Conservation (phyloP, 768 basidiomycete genomes). For the Pisolithus marmoratus region DNA sequence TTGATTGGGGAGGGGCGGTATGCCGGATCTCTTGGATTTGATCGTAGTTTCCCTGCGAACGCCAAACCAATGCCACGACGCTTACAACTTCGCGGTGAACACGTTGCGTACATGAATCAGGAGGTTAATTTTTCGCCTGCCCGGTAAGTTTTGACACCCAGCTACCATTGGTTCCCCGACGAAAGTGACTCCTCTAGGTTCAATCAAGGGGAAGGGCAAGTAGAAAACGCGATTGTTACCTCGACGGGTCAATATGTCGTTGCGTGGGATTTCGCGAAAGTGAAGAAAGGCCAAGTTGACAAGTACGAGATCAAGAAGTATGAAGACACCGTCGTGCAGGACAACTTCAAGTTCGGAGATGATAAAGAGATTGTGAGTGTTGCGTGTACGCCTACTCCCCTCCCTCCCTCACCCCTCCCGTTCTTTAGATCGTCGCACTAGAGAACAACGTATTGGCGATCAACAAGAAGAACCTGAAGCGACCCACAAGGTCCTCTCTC, state of each 20-base stretch:
- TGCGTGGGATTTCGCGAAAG: conserved; percentile 96
- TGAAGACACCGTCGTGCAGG: conserved; percentile 90
- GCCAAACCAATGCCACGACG: conserved; percentile 89
- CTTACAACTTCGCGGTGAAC: conserved; percentile 83
- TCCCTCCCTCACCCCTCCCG: conserved; percentile 5
- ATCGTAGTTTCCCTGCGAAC: conserved; percentile 90
- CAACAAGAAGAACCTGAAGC: conserved; percentile 89
- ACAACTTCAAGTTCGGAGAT: conserved; percentile 96
- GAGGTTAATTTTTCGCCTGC: conserved; percentile 88
- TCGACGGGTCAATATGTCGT: conserved; percentile 89
- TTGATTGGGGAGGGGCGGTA: conserved; percentile 89
- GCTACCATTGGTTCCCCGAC: background rate
- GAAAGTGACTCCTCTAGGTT: conserved; percentile 49
- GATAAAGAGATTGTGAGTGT: conserved; percentile 89
- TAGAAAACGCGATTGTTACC: conserved; percentile 94
- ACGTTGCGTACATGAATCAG: conserved; percentile 91
- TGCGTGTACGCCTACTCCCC: background rate
- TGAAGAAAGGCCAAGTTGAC: conserved; percentile 87
- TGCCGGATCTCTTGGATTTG: conserved; percentile 80
- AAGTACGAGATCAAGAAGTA: conserved; percentile 98
- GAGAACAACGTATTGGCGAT: conserved; percentile 90
- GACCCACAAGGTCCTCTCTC: conserved; percentile 73
- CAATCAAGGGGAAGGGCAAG: conserved; percentile 82
- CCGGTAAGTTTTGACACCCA: conserved; percentile 45
- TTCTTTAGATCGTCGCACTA: conserved; percentile 82